Evolutionary conservation across 2,329 filamentous ascomycete genomes (phyloP), one percentile per base, ranked within the genome.

Genomic region (Balansia obtecta): DNA sequence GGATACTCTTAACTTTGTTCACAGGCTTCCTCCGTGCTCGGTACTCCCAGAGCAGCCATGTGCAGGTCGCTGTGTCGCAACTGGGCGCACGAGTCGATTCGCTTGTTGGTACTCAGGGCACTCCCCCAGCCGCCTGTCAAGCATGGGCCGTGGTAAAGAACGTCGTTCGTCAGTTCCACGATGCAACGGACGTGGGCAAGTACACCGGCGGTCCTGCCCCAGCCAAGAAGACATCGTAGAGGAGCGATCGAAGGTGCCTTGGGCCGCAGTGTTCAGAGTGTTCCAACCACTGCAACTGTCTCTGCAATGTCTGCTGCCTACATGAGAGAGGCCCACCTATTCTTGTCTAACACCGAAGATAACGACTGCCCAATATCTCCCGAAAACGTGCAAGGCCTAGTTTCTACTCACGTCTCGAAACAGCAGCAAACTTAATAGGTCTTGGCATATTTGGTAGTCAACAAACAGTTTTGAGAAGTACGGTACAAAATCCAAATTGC

Each of bases 1-100:
- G 91, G 88, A 82, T 96, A 63, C 76, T 97, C 48, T 71, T 98
- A 54, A 72, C 72, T 54, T 68, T 95, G 66, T 98, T 97, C 79
- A 89, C 89, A 57, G 78, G 82, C 60, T 98, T 98, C 78, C 81
- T 97, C 66, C 88, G 93, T 59, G 86, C 90, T 41, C 84, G 93
- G 62, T 91, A 85, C 71, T 76, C 83, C 52, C 91, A 97, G 77
- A 96, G 88, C 78, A 80, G 74, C 56, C 95, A 97, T 63, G 87
- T 97, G n/a, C 88, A 95, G 74, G 80, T 77, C 61, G 83, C 87
- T 45, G 84, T 96, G 63, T 72, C 76, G 56, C 78, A 85, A 60
- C 70, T 91, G 50, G 81, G 80, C 61, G 82, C 85, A 50, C 80
- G 87, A 58, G 73, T 91, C 54, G 91, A 97, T 68, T 85, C 85